Conservation (phyloP, 176 grass and related monocot genomes). For the Phragmites australis region DNA sequence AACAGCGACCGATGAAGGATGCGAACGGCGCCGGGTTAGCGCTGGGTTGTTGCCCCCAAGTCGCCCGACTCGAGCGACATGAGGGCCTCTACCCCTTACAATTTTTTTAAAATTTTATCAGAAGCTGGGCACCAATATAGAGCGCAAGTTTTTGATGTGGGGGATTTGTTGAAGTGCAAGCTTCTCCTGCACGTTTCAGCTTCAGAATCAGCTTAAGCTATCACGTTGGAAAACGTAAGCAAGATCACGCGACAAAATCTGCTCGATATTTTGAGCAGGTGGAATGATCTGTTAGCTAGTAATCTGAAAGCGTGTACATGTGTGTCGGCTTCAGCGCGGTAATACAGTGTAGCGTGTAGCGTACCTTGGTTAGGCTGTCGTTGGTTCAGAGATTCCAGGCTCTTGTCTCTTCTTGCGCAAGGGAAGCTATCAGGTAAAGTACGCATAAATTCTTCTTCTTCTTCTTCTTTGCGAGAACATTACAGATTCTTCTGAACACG, state of each 20-base stretch:
- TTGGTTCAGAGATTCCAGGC: slow-evolving; percentile 30
- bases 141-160: too few species aligned
- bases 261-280: neutral
- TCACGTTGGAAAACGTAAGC: neutral
- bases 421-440: slow-evolving; percentile 29
- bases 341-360: neutral
- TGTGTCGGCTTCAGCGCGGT: neutral
- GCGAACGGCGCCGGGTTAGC: too few species aligned
- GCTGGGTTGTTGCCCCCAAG: too few species aligned
- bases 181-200: neutral
- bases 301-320: neutral
- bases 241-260: neutral
- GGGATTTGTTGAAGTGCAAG: too few species aligned
- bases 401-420: slow-evolving; percentile 27
- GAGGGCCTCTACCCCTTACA: too few species aligned
- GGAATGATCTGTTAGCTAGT: neutral
- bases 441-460: too few species aligned
- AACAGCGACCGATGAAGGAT: too few species aligned
- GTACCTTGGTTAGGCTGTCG: neutral
- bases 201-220: neutral
- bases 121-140: too few species aligned
- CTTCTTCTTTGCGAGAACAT: too few species aligned
- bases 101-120: too few species aligned
- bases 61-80: too few species aligned
- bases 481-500: neutral